Evolutionary conservation across 225 moss, liverwort and hornwort species (phyloP), one percentile per base, ranked within the genome.

Genomic region (Bryoerythrophyllum caledonicum): DNA sequence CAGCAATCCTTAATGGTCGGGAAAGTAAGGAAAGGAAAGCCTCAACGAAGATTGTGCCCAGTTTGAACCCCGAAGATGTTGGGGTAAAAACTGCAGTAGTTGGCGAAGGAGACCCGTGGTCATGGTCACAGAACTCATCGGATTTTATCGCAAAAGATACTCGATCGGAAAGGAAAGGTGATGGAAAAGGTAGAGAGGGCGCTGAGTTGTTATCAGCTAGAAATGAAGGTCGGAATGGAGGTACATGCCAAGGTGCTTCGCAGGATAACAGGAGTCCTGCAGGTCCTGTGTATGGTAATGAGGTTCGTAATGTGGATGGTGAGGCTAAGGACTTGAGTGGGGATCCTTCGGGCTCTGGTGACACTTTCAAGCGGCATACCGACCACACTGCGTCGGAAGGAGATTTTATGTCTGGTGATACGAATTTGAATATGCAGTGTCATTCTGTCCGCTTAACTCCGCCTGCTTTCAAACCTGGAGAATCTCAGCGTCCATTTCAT

Each of bases 111-210:
- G 86, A 79, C 15, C 51, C 75, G 30, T 51, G 81, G 83, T 64
- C 66, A 24, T 63, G 79, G 61, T 60, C 78, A 49, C 85, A 64
- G 61, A 76, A 73, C 58, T 73, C 79, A 48, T 76, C 64, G 28
- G 78, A 65, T 65, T 68, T 51, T 37, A 38, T 58, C 52, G 24
- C 79, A 32, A 81, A 81, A 26, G 83, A 74, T 60, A 46, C 75
- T 67, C 19, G 65, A 32, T 49, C 76, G 71, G 86, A 84, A 32
- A 73, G 68, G 70, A 79, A 73, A 76, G 61, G 35, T 67, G 74
- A 72, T 66, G 77, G 72, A 14, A 79, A 83, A 60, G 81, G 38
- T 12, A 84, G 79, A 67, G 85, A 83, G 74, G 79, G 68, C 23
- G 40, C 70, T 79, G 85, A 79, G 73, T 74, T 62, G 60, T 55